Conservation (phyloP, 139 green algal species). For the Chlamydomonas asymmetrica region DNA sequence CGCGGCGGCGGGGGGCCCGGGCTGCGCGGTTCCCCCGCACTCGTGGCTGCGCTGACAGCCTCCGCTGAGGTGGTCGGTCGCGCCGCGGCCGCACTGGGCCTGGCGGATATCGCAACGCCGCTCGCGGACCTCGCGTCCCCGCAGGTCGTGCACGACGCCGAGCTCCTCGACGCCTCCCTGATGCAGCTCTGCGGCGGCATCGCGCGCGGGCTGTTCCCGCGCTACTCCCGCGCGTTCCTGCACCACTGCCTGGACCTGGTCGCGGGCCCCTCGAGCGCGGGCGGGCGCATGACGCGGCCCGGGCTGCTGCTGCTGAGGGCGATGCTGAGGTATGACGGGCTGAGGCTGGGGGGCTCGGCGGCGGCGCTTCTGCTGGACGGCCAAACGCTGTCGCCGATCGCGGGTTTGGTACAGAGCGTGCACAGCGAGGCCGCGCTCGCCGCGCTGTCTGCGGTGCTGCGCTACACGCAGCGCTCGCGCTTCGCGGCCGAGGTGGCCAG, state of each 20-base stretch:
- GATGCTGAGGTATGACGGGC: slow-evolving; percentile 24
- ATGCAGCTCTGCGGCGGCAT: slow-evolving; percentile 17
- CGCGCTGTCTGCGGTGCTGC: slow-evolving; percentile 6
- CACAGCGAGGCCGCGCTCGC: slow-evolving; percentile 5
- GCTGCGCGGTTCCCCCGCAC: not conserved
- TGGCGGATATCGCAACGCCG: slow-evolving; percentile 38
- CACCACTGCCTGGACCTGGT: slow-evolving; percentile 30
- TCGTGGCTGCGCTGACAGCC: not conserved
- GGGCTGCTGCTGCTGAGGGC: slow-evolving; percentile 37
- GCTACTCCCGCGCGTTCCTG: slow-evolving; percentile 34
- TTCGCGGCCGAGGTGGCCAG: slow-evolving; percentile 7
- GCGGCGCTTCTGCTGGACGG: slow-evolving; percentile 22
- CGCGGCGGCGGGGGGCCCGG: not conserved
- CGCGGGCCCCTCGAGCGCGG: not conserved
- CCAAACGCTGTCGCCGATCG: slow-evolving; percentile 20
- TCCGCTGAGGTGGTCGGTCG: slow-evolving; percentile 23
- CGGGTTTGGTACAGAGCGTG: slow-evolving; percentile 16
- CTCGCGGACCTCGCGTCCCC: slow-evolving; percentile 24
- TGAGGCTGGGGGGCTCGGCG: slow-evolving; percentile 26
- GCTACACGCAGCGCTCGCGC: not conserved
- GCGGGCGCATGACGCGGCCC: no score
- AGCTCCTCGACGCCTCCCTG: slow-evolving; percentile 13
- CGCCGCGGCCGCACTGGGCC: slow-evolving; percentile 42
- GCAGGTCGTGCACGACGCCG: not conserved
- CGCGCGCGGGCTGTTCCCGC: slow-evolving; percentile 32